Percentiles rank a stretch among this genome's conserved stretches.
Evolutionary conservation across 2,329 filamentous ascomycete species (phyloP).

Genomic region (Chaetomiaceae sp.): DNA sequence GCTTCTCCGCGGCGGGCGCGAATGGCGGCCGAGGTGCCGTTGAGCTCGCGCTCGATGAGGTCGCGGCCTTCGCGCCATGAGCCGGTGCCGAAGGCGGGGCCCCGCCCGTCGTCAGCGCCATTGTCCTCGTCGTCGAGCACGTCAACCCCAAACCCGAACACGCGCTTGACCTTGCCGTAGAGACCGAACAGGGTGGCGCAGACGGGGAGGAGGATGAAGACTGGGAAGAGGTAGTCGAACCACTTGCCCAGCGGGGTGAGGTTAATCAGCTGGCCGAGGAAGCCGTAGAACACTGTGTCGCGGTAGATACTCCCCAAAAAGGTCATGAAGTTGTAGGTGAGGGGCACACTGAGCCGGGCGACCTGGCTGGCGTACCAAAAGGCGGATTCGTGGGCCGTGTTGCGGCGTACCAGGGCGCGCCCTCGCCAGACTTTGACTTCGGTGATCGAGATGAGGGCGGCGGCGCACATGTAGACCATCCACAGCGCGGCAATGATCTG

Average conservation of each 20-base stretch:
- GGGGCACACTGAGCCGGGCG: slow-evolving; percentile 84
- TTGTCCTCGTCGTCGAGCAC: slow-evolving; percentile 71
- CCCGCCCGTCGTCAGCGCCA: slow-evolving; percentile 47
- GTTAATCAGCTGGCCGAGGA: slow-evolving; percentile 78
- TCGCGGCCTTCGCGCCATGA: slow-evolving; percentile 90
- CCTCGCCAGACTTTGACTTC: slow-evolving; percentile 98
- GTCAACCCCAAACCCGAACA: slow-evolving; percentile 72
- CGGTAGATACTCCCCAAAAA: slow-evolving; percentile 74
- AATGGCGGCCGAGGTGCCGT: slow-evolving; percentile 54
- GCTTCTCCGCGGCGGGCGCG: slow-evolving; percentile 42
- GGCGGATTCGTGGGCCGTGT: slow-evolving; percentile 88
- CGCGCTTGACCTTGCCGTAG: slow-evolving; percentile 73
- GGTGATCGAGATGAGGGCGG: slow-evolving; percentile 79
- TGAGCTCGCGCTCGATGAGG: slow-evolving; percentile 81
- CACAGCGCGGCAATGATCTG: slow-evolving; percentile 81
- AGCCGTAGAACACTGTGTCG: slow-evolving; percentile 79
- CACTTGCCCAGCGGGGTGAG: slow-evolving; percentile 76
- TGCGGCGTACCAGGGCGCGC: slow-evolving; percentile 79
- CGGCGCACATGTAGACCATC: slow-evolving; percentile 95
- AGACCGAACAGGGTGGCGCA: slow-evolving; percentile 82
- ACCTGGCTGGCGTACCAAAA: slow-evolving; percentile 96
- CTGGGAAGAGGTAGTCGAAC: slow-evolving; percentile 85
- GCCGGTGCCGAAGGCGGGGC: slow-evolving; percentile 65
- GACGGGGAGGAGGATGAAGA: slow-evolving; percentile 82
- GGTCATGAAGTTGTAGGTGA: slow-evolving; percentile 95